Evolutionary conservation across 2,329 filamentous ascomycete genomes (phyloP), one percentile per base, ranked within the genome.

Genomic region (Penicillium sp.): DNA sequence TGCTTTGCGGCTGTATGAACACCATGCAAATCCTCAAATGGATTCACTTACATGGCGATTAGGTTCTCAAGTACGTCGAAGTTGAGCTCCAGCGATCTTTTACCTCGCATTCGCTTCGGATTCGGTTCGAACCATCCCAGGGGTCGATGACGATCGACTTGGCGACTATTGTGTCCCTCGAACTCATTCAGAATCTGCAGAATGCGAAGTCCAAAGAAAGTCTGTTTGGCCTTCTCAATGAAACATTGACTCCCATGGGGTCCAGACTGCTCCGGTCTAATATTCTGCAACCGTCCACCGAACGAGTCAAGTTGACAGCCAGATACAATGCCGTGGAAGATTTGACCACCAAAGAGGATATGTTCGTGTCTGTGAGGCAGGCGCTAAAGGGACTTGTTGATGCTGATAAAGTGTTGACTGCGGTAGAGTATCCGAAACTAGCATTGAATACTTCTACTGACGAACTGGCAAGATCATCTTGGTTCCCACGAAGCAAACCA

Each of bases 91-190:
- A 77, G 3, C 77, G 86, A 52, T 81, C 78, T 0, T 93, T 95
- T 64, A 78, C 83, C 3, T 76, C 79, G n/a, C 86, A 93, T 64
- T 91, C 91, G 16, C 79, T 97, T 28, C 83, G 89, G 3, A 86
- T 97, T 63, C 86, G 83, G 55, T 96, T 95, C 59, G 86, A 92
- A 61, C 87, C 90, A 1, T 90, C 89, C 0, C 88, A 95, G 64
- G 88, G 92, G 19, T 88, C 89, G 0, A 95, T 97, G 91, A 89
- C 95, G 81, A 95, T 97, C 59, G 92, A 96, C 62, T 78, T 93
- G 2, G 86, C 89, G 0, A 95, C 91, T 0, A 89, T 96, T 25
- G 80, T 85, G 31, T 89, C 89, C 0, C 76, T 99, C 3, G 93
- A 99, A 66, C 78, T 99, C 5, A 87, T 97, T 22, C 89, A 95